Conservation (phyloP, 2,329 filamentous ascomycete genomes). For the Pseudogymnoascus pannorum region DNA sequence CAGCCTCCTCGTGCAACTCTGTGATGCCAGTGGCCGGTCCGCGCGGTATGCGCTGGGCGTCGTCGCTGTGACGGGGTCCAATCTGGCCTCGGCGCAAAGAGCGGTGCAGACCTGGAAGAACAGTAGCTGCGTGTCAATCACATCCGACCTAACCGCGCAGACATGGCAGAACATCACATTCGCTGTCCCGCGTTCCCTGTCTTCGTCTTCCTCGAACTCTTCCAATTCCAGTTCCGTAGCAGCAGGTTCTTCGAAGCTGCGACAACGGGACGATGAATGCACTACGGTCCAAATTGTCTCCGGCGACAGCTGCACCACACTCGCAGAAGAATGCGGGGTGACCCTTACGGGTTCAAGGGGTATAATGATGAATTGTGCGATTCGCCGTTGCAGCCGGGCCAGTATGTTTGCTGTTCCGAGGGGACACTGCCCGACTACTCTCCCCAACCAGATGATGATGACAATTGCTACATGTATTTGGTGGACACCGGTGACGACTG, state of each 20-base stretch:
- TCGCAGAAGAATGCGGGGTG: conserved; percentile 25
- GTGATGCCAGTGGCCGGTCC: not conserved
- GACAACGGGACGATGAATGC: conserved; percentile 13
- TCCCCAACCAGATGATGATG: conserved; percentile 17
- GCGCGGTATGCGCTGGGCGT: not conserved
- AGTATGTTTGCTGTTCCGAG: conserved; percentile 14
- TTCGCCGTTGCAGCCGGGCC: not conserved
- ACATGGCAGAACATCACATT: not conserved
- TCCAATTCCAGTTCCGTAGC: not conserved
- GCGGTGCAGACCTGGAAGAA: not conserved
- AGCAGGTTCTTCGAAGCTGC: not conserved
- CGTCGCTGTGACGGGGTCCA: not conserved
- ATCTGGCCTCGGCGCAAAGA: not conserved
- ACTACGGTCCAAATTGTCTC: conserved; percentile 14
- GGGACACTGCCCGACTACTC: not conserved
- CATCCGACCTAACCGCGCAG: not conserved
- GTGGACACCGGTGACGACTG: not conserved
- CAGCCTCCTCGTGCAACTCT: conserved; percentile 1
- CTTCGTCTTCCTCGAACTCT: not conserved
- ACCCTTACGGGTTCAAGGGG: not conserved
- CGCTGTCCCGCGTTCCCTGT: not conserved
- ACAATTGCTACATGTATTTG: conserved; percentile 11
- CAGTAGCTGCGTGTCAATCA: not conserved
- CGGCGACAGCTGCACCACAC: conserved; percentile 24
- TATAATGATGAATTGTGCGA: not conserved